These are phyloP conservation scores for Exophiala alcalophila DNA, from an alignment of 2,329 filamentous ascomycete species.

Conservation along the genomic window DNA sequence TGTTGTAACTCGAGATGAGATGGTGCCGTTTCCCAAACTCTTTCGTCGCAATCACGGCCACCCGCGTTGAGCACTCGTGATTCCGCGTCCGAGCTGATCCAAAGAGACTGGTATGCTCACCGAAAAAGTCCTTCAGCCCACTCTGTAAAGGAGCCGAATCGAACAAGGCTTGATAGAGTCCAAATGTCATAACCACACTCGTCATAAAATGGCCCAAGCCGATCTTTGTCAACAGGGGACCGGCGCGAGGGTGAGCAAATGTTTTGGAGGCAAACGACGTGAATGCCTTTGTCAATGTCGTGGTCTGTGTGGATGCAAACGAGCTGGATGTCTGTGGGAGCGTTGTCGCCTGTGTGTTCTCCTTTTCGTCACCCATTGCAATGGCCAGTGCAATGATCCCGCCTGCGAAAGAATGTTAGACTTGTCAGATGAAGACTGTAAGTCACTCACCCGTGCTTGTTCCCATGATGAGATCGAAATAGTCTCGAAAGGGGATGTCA, in stretches of 20 bases:
- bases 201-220: slow-evolving; percentile 9
- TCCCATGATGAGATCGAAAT: slow-evolving; percentile 24
- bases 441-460: slow-evolving; percentile 18
- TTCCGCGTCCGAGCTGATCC: slow-evolving; percentile 8
- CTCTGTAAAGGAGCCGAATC: slow-evolving; percentile 2
- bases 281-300: slow-evolving; percentile 1
- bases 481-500: slow-evolving; percentile 17
- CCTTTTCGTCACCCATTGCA: slow-evolving; percentile 5
- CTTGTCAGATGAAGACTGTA: not conserved
- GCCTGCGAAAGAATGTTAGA: not conserved
- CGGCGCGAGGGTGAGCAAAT: slow-evolving; percentile 1
- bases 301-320: slow-evolving; percentile 2
- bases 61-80: slow-evolving; percentile 10
- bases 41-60: slow-evolving; percentile 7
- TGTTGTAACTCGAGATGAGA: slow-evolving; percentile 11
- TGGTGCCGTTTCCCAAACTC: slow-evolving; percentile 5
- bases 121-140: slow-evolving; percentile 3
- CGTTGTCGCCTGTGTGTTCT: not conserved
- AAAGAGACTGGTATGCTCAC: slow-evolving; percentile 5
- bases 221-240: not conserved
- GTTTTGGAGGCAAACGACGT: slow-evolving; percentile 4
- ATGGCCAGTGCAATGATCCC: slow-evolving; percentile 4
- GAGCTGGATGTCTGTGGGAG: slow-evolving; percentile 2
- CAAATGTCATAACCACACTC: slow-evolving; percentile 10
- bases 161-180: slow-evolving; percentile 6